phyloP scores from a whole-genome alignment of 306 rosid genomes.

The Albizia julibrissin region DNA sequence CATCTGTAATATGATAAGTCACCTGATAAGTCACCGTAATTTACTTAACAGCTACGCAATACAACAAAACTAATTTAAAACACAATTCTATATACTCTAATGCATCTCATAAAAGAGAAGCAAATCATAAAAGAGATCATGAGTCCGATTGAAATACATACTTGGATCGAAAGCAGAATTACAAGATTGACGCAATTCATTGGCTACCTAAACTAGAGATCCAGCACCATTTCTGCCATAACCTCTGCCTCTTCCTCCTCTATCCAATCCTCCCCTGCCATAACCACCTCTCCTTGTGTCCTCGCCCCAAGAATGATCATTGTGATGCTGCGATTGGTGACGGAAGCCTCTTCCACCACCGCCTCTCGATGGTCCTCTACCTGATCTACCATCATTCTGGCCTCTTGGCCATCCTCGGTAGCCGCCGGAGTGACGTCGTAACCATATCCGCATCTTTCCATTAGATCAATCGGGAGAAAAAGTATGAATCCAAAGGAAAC shows the following conservation, averaged over 20 bases:
- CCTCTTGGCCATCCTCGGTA: not conserved
- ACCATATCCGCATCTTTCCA: not conserved
- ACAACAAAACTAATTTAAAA: no score
- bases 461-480: not conserved
- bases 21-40: no score
- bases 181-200: not conserved
- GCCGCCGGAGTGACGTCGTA: not conserved
- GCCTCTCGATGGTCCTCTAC: not conserved
- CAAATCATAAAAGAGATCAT: not conserved
- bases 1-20: no score
- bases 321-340: not conserved
- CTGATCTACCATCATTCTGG: not conserved
- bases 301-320: not conserved
- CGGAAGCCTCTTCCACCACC: not conserved
- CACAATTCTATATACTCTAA: no score
- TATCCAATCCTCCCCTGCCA: not conserved
- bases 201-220: not conserved
- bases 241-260: not conserved
- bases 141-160: not conserved
- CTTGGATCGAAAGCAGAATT: not conserved
- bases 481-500: not conserved
- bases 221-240: not conserved
- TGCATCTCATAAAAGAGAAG: no score
- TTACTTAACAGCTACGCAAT: no score
- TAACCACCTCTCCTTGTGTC: not conserved